Base-by-base conservation (phyloP, 306 rosid species). In the Prunus mongolica region DNA sequence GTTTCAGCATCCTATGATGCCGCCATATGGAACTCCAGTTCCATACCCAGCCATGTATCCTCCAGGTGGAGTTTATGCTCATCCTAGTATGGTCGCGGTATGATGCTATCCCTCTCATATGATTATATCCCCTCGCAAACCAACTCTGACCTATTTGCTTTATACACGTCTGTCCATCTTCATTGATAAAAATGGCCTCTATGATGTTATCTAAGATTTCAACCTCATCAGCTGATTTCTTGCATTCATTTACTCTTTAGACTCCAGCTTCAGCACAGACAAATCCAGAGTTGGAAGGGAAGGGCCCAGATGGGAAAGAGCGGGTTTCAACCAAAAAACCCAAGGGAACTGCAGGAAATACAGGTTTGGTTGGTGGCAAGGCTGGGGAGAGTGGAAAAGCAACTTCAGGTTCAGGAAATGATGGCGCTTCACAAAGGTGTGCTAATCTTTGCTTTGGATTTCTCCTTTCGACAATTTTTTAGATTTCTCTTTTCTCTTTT, bases 31-130 rank as follows among this genome's bases (percentile, higher is more conserved):
- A 69, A 89, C 98, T 30, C 99, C 98, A 12, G 94, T 96, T 69
- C 99, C 97, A 2, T 96, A 92, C 79, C 92, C 93, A 65, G 96
- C 99, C 76, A 57, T 96, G 9, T 96, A 92, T 85, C 98, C 99
- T 84, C 96, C 96, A 1, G 99, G 94, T 41, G 87, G 89, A 81
- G 87, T 92, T 71, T 96, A 90, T 86, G 97, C 91, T 84, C 99
- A 96, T 84, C 98, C 99, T 68, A 87, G 89, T 83, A 91, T 96
- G 88, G 85, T 92, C 30, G 77, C 84, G 86, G 99, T 96, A 89
- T 57, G 75, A 28, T 56, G 74, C 51, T 69, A 56, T 65, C 34
- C 71, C 52, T 50, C 62, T 11, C 12, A 8, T 55, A 61, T 60
- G 52, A 22, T n/a, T 72, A 64, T 66, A 58, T 58, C 46, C 13